phyloP scores from a whole-genome alignment of 2,329 filamentous ascomycete species.

The Cordyceps javanica region DNA sequence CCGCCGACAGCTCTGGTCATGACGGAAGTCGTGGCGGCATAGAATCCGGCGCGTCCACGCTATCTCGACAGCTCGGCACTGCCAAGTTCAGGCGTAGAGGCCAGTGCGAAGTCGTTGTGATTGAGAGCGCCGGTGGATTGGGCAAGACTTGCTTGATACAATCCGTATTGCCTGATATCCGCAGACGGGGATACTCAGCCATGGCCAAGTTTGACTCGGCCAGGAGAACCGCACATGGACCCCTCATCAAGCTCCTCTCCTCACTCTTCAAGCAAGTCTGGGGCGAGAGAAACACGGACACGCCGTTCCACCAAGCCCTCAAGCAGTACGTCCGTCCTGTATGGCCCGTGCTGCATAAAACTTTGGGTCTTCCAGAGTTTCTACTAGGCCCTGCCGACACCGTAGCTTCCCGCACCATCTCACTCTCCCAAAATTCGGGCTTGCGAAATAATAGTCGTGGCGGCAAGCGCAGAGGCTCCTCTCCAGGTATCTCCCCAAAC shows the following conservation, averaged over 20 bases:
- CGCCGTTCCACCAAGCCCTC: constrained; percentile 53
- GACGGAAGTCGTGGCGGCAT: constrained; percentile 38
- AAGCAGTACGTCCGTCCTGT: constrained; percentile 58
- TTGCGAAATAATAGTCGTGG: constrained; percentile 27
- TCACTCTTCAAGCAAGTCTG: constrained; percentile 63
- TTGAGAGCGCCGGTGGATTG: constrained; percentile 57
- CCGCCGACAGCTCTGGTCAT: constrained; percentile 37
- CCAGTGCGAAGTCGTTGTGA: constrained; percentile 56
- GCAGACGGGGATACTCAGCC: constrained; percentile 57
- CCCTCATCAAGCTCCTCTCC: constrained; percentile 57
- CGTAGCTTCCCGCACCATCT: constrained; percentile 29
- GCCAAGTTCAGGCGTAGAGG: constrained; percentile 55
- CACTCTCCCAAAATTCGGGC: constrained; percentile 28
- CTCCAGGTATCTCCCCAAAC: constrained; percentile 39
- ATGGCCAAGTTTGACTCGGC: constrained; percentile 61
- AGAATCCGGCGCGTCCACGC: constrained; percentile 41
- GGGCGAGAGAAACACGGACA: constrained; percentile 60
- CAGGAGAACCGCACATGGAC: constrained; percentile 54
- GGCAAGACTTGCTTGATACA: constrained; percentile 61
- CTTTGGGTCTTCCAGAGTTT: constrained; percentile 64
- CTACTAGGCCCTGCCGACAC: constrained; percentile 47
- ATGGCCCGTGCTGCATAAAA: constrained; percentile 57
- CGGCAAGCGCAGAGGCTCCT: constrained; percentile 41
- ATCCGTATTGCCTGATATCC: constrained; percentile 54
- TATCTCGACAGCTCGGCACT: constrained; percentile 48